These are phyloP conservation scores for Backusella luteola DNA, from an alignment of 192 early-diverging fungal genomes.

Conservation along the genomic window DNA sequence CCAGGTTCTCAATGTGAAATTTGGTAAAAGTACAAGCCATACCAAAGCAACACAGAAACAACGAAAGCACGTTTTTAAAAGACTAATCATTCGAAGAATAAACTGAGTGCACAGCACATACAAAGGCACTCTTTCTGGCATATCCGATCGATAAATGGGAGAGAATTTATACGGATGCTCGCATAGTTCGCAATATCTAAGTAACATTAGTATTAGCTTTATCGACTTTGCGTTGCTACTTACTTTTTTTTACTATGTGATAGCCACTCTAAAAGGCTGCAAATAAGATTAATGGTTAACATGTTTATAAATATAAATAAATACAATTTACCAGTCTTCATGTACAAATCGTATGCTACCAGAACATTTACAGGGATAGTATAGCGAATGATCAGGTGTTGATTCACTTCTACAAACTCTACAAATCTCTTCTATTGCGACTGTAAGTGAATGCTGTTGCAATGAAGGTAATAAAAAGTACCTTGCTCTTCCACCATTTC, in stretches of 20 bases:
- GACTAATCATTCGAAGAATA: background rate
- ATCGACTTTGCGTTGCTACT: background rate
- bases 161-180: constrained; percentile 85
- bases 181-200: constrained; percentile 87
- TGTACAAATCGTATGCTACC: constrained; percentile 94
- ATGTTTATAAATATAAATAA: background rate
- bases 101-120: constrained; percentile 33
- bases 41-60: constrained; percentile 60
- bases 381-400: constrained; percentile 81
- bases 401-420: constrained; percentile 78
- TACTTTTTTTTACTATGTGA: constrained; percentile 76
- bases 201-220: background rate
- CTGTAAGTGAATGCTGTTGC: background rate
- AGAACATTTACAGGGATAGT: constrained; percentile 93
- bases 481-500: background rate
- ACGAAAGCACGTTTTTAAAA: constrained; percentile 47
- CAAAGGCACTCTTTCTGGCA: constrained; percentile 69
- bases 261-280: constrained; percentile 83
- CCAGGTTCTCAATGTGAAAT: constrained; percentile 80
- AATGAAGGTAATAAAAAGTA: background rate
- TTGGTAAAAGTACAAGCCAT: constrained; percentile 85
- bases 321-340: constrained; percentile 70
- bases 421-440: constrained; percentile 57
- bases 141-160: constrained; percentile 69
- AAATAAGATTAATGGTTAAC: background rate